Evolutionary conservation across 495 filamentous ascomycete genomes (phyloP), one percentile per base, ranked within the genome.

Genomic region (Xylaria sp.): DNA sequence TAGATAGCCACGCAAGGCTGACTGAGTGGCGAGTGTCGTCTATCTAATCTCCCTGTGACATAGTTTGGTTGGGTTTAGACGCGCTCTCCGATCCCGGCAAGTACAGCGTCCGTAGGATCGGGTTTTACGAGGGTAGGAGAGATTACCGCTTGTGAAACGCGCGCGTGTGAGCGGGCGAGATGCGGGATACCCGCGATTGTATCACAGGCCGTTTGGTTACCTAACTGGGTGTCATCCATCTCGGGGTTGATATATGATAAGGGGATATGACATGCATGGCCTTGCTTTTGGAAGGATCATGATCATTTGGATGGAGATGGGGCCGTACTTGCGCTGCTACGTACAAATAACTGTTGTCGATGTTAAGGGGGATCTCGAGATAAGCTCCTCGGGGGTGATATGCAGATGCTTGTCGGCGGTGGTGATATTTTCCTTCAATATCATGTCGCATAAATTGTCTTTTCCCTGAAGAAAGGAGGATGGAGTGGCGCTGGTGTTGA

Each of bases 181-280:
- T 31, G 57, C 57, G 57, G 57, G 57, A 59, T 14, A 33, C 14
- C 31, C 57, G 57, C 57, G 57, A 6, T 12, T 59, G 57, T 37
- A 33, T 11, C 17, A 21, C 57, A n/a, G n/a, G n/a, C n/a, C n/a
- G n/a, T n/a, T n/a, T n/a, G n/a, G n/a, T n/a, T n/a, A n/a, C n/a
- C n/a, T n/a, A 12, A 11, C 57, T 14, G 37, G 19, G 19, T 55
- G 52, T 31, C 29, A 14, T 21, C 29, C n/a, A 58, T 58, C 29
- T 58, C 29, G 29, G 26, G 5, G 5, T 17, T 31, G 1, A 55
- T 55, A 17, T 29, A 15, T 31, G 2, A 24, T 59, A 12, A 59
- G 33, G 57, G 15, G 17, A 12, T 46, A 19, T 46, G n/a, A n/a
- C 50, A 53, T 31, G 52, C 52, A 8, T 31, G 52, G 50, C 5